These are phyloP conservation scores for Phaeosphaeria sp. DNA, from an alignment of 2,329 filamentous ascomycete species.

Conservation along the genomic window DNA sequence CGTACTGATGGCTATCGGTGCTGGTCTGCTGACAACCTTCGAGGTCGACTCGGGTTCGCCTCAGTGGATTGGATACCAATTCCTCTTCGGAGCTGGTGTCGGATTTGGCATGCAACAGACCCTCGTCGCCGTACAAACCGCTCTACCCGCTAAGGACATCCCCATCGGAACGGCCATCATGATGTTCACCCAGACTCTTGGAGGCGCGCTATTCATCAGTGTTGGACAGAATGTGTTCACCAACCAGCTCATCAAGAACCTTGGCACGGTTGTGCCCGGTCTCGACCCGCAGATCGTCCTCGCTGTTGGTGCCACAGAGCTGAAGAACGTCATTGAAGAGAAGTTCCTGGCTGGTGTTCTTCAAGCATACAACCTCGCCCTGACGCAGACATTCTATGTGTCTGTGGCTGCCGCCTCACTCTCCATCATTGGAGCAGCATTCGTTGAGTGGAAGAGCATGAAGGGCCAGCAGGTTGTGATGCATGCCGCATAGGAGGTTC, in stretches of 20 bases:
- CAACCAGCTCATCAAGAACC: conserved; percentile 55
- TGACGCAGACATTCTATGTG: conserved; percentile 68
- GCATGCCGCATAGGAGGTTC: conserved; percentile 33
- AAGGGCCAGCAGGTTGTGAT: conserved; percentile 62
- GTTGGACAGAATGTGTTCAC: conserved; percentile 60
- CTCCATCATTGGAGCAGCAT: conserved; percentile 61
- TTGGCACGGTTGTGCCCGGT: conserved; percentile 46
- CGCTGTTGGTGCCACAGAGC: conserved; percentile 63
- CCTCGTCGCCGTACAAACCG: conserved; percentile 55
- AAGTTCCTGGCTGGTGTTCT: conserved; percentile 63
- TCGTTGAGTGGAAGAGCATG: conserved; percentile 71
- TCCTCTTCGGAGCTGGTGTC: conserved; percentile 52
- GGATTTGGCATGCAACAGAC: conserved; percentile 59
- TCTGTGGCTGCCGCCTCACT: conserved; percentile 62
- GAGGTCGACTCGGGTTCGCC: conserved; percentile 45
- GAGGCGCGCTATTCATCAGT: conserved; percentile 57
- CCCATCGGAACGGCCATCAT: conserved; percentile 57
- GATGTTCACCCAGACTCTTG: conserved; percentile 57
- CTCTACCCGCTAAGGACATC: conserved; percentile 51
- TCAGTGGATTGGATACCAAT: conserved; percentile 51
- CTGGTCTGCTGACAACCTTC: conserved; percentile 55
- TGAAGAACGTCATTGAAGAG: conserved; percentile 60
- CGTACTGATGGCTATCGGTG: conserved; percentile 54
- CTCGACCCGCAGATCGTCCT: conserved; percentile 54
- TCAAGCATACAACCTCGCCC: conserved; percentile 67